Conservation (phyloP, 2,329 filamentous ascomycete species). For the Fusarium oxysporum region DNA sequence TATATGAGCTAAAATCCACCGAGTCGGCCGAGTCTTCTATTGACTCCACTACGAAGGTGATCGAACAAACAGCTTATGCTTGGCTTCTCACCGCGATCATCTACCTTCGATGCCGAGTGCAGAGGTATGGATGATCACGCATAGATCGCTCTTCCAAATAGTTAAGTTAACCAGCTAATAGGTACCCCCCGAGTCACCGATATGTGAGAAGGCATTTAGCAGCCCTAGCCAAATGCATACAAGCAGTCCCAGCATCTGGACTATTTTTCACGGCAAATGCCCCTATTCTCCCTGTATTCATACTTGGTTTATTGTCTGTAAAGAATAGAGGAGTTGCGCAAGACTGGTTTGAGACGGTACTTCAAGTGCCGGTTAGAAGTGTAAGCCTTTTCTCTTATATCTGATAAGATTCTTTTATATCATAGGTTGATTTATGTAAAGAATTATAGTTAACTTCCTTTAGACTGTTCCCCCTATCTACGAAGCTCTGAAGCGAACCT, state of each 20-base stretch:
- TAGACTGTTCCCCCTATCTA: constrained; percentile 6
- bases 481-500: constrained; percentile 4
- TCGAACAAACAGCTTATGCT: constrained; percentile 12
- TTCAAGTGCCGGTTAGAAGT: constrained; percentile 4
- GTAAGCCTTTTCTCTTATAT: neutral
- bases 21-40: neutral
- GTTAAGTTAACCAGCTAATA: constrained; percentile 1
- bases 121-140: constrained; percentile 1
- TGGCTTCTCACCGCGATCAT: constrained; percentile 14
- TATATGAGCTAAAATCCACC: neutral
- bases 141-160: neutral
- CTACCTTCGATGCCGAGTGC: constrained; percentile 12
- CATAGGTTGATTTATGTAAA: neutral
- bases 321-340: neutral
- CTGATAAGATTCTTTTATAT: neutral
- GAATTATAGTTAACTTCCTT: neutral
- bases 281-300: constrained; percentile 7
- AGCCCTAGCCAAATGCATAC: constrained; percentile 3
- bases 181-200: neutral
- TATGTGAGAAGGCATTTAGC: neutral
- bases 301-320: neutral
- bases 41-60: neutral
- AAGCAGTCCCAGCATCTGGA: neutral
- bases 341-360: constrained; percentile 5
- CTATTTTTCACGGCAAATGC: neutral